Evolutionary conservation across 1,284 basidiomycete genomes (phyloP), one percentile per base, ranked within the genome.

Genomic region (Heterobasidion irregulare): DNA sequence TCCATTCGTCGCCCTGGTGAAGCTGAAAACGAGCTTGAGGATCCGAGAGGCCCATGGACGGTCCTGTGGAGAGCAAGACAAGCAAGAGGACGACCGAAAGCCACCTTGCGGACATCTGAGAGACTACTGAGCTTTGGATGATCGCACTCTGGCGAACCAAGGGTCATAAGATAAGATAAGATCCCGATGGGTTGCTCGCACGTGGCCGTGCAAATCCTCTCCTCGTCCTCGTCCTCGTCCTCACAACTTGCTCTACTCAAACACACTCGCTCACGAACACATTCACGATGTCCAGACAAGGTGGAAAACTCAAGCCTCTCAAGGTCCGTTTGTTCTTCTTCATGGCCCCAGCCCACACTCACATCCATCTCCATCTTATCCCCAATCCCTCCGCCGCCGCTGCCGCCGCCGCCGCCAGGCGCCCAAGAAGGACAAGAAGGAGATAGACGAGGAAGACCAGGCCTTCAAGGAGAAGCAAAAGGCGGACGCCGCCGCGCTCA

Each of bases 231-330:
- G 26, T 26, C 26, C 26, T 26, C 26, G 26, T 26, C 26, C 26
- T 26, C 26, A 26, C 26, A 26, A 26, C 26, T 26, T 26, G 26
- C 26, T 26, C 26, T 26, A 26, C 26, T 6, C 18, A 2, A 18
- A 26, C 26, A 5, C 26, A 5, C 26, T 26, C 26, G 26, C 26
- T 26, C 26, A 26, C 26, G 26, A 26, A 9, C 50, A 55, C 10
- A 53, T 12, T 18, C 18, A 18, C 41, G 57, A 88, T 89, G 86
- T 78, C 84, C 47, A 79, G 87, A 72, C 83, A 88, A 74, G 88
- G 86, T 59, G 87, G 87, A 66, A 90, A 91, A 72, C 67, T 84
- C 54, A 90, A 90, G 77, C 88, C 88, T 58, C 73, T 84, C 50
- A 84, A 84, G 79, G 83, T 78, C 50, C 47, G 58, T 52, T 50